Evolutionary conservation across 108 stramenopile species (phyloP), one percentile per base, ranked within the genome.

Genomic region (Asterionellopsis glacialis): DNA sequence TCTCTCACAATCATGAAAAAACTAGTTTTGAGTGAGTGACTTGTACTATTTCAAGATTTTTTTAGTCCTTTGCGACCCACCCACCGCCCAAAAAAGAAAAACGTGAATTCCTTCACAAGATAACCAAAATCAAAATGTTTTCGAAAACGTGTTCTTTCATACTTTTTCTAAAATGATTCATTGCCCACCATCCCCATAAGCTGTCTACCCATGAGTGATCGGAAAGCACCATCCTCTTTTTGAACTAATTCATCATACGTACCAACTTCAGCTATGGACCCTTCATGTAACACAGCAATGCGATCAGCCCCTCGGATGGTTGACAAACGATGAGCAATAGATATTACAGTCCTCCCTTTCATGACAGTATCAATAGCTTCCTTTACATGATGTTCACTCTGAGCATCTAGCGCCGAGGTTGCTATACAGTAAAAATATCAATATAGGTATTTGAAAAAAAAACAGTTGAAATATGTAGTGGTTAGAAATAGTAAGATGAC

Each of bases 331-430:
- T 96, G 95, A 2, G 95, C 95, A 49, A 96, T 90, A 16, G 95
- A 92, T 24, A 88, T 74, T 7, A 93, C 78, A 24, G 91, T 93
- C 47, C 83, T 72, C 16, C 85, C 80, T 41, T 52, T 44, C 39
- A 81, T 75, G 48, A 95, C 68, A 9, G 68, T 55, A 43, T 82
- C 56, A 41, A 95, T 53, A 1, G 94, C 94, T 54, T 76, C 66
- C 49, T 87, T 80, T 1, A 95, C 90, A 15, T 72, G 74, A 55
- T 71, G 71, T 61, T 97, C 97, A 54, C 94, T 97, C 47, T 63
- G 77, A 24, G 95, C 76, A 72, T 98, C 98, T 38, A 98, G 74
- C 9, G 94, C 87, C 1, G 73, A 74, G 11, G 98, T 97, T 15
- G 95, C 93, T 73, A 87, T 76, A 33, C 2, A 33, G 33, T 33